These are phyloP conservation scores for Euphorbia peplus DNA, from an alignment of 345 rosid genomes.

Conservation along the genomic window DNA sequence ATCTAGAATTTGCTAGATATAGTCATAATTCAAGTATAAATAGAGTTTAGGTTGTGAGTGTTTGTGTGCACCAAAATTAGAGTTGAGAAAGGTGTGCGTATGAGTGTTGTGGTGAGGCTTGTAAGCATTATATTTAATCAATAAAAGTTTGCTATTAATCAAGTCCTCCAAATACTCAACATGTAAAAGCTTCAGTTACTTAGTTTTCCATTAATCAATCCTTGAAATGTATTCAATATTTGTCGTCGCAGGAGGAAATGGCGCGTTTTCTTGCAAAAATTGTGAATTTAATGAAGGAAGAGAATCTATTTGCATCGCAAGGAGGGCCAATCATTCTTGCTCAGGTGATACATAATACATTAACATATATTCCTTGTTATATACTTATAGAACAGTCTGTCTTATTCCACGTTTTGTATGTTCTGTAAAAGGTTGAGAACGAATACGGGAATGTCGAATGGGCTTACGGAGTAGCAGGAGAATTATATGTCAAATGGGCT, in stretches of 20 bases:
- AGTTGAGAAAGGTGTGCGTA: too few species aligned
- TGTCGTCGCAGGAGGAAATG: constrained; percentile 45
- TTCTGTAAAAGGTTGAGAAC: constrained; percentile 52
- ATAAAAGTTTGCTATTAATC: too few species aligned
- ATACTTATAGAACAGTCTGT: not conserved
- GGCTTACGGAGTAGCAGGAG: constrained; percentile 54
- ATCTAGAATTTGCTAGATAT: too few species aligned
- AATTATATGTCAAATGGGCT: constrained; percentile 55
- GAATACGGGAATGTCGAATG: constrained; percentile 56
- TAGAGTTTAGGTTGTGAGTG: too few species aligned
- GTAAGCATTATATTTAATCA: too few species aligned
- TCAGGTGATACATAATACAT: constrained; percentile 34
- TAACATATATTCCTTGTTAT: not conserved
- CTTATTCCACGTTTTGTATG: not conserved
- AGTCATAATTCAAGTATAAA: too few species aligned
- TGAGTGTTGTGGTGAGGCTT: too few species aligned
- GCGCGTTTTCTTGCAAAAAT: constrained; percentile 46
- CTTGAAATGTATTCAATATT: not conserved
- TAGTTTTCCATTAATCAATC: not conserved
- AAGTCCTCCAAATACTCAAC: too few species aligned
- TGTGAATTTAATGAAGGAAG: constrained; percentile 51
- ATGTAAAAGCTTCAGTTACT: not conserved
- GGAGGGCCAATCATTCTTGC: constrained; percentile 76
- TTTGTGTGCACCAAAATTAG: too few species aligned
- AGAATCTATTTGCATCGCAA: constrained; percentile 57